Evolutionary conservation across 1,284 basidiomycete genomes (phyloP).

Genomic region (Meira miltonrushii): DNA sequence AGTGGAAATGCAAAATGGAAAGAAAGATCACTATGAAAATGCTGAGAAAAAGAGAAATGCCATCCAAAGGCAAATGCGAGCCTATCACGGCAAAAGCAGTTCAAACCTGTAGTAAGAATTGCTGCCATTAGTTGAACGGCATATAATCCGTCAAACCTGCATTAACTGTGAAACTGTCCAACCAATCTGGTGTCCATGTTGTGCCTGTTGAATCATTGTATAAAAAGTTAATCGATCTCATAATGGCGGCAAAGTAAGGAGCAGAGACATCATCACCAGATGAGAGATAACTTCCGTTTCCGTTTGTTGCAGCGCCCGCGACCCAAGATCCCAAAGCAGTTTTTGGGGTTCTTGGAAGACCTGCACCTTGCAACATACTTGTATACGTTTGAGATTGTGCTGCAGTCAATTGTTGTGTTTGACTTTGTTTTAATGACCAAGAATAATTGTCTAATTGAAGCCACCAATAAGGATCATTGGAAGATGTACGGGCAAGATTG

Average conservation of each 20-base stretch:
- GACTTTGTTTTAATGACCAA: constrained; percentile 1
- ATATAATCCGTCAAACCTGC: constrained; percentile 45
- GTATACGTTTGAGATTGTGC: neutral
- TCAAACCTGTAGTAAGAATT: neutral
- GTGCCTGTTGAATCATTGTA: constrained; percentile 22
- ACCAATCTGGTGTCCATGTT: constrained; percentile 21
- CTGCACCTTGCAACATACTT: constrained; percentile 8
- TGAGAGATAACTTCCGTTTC: constrained; percentile 30
- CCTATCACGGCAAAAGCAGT: neutral
- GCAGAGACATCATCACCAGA: constrained; percentile 40
- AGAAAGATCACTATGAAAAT: neutral
- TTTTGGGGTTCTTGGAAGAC: constrained; percentile 15
- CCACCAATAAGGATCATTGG: constrained; percentile 43
- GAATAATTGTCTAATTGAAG: constrained; percentile 14
- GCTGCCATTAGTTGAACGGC: neutral
- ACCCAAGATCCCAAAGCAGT: constrained; percentile 48
- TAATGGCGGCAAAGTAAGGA: constrained; percentile 38
- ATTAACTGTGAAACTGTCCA: constrained; percentile 26
- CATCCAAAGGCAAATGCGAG: neutral
- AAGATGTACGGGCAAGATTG: constrained; percentile 38
- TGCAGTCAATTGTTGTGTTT: neutral
- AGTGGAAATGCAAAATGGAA: neutral
- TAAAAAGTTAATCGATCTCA: constrained; percentile 27
- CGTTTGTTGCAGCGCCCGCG: constrained; percentile 40
- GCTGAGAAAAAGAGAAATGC: neutral